phyloP scores from a whole-genome alignment of 2,329 filamentous ascomycete species.

The Ceratocystis papillata region DNA sequence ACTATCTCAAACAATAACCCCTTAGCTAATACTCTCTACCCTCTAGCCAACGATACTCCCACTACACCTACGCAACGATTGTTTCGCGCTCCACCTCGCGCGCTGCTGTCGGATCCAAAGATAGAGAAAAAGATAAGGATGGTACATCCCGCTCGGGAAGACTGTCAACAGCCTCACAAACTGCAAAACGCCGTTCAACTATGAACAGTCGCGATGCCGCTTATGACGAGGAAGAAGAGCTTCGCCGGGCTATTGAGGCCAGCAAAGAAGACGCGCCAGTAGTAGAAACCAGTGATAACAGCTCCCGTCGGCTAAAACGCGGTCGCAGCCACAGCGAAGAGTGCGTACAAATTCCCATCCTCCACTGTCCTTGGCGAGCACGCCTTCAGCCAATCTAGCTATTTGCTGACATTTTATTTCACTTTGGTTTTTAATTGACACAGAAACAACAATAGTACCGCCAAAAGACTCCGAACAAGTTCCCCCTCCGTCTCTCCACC shows the following conservation, averaged over 20 bases:
- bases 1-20: background rate
- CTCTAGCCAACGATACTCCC: slow-evolving; percentile 52
- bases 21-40: slow-evolving; percentile 11
- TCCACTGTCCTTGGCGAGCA: no score
- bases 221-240: slow-evolving; percentile 86
- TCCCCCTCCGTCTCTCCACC: slow-evolving; percentile 57
- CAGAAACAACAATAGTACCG: slow-evolving; percentile 54
- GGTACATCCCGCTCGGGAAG: slow-evolving; percentile 47
- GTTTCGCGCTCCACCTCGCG: slow-evolving; percentile 47
- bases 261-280: slow-evolving; percentile 70
- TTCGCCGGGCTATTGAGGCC: slow-evolving; percentile 83
- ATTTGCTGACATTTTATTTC: slow-evolving; percentile 12
- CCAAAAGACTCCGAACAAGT: slow-evolving; percentile 74
- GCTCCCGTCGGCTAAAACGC: slow-evolving; percentile 58
- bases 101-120: slow-evolving; percentile 44
- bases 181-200: slow-evolving; percentile 78
- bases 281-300: slow-evolving; percentile 42
- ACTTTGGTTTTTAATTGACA: slow-evolving; percentile 23
- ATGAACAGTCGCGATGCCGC: slow-evolving; percentile 95
- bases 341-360: slow-evolving; percentile 47
- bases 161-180: slow-evolving; percentile 41
- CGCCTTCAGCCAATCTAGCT: background rate
- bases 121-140: slow-evolving; percentile 43
- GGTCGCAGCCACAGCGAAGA: slow-evolving; percentile 87
- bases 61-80: slow-evolving; percentile 51